Base-by-base conservation (phyloP, 768 basidiomycete genomes). In the Rhodosporidiobolus odoratus region DNA sequence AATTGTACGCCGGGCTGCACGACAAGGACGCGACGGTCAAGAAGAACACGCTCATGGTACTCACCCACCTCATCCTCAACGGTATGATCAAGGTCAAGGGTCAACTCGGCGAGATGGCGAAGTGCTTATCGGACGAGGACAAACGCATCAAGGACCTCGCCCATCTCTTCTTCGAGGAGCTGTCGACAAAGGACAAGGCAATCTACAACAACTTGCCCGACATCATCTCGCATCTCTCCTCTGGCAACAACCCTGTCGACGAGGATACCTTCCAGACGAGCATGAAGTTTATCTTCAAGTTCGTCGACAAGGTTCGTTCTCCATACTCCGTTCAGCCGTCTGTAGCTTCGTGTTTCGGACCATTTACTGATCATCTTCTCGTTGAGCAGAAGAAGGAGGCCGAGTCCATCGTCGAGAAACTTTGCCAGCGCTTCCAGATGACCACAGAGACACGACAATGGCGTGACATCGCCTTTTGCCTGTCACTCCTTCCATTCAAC, bases 41-140 rank as follows among this genome's bases (percentile, higher is more conserved):
- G 86, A 98, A 98, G 84, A 98, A 98, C 81, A 96, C 95, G 43
- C 84, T 99, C 54, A 98, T 98, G 95, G 96, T 98, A 38, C 83
- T 98, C 65, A 77, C 77, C 12, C 75, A 77, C 66, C 81, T 99
- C 69, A 98, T 98, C 78, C 81, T 99, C 71, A 97, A 97, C 76
- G 95, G 95, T 4, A 97, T 98, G 96, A 90, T 99, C 84, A 99
- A 98, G 80, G 94, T 98, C 75, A 98, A 99, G 81, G 96, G 96
- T 2, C 95, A 99, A 78, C 83, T 99, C 12, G 96, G 96, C 25
- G 96, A 99, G 83, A 98, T 99, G 95, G 96, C 95, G n/a, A 98
- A 99, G 80, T 98, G 96, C 78, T 81, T 98, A 12, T 93, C 97
- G 81, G 95, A 98, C 79, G 83, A 85, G 32, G 95, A 97, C 66